These are phyloP conservation scores for Apiospora aurea DNA, from an alignment of 2,329 filamentous ascomycete genomes.

Conservation along the genomic window DNA sequence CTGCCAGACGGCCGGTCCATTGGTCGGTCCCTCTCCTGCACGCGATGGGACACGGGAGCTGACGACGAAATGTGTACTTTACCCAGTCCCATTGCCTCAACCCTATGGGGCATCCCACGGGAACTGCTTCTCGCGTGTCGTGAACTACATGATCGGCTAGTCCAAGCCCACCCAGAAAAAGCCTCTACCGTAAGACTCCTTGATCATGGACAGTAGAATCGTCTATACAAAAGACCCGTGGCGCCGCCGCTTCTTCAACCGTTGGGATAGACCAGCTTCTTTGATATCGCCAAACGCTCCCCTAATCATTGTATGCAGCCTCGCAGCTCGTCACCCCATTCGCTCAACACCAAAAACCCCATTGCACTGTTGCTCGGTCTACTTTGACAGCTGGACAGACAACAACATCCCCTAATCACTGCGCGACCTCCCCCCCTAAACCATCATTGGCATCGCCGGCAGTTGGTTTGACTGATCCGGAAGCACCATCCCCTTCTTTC, in stretches of 20 bases:
- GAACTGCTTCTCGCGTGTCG: slow-evolving; percentile 10
- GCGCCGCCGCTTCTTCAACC: slow-evolving; percentile 17
- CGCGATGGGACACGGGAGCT: slow-evolving; percentile 6
- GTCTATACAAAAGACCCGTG: slow-evolving; percentile 23
- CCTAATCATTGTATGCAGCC: slow-evolving; percentile 16
- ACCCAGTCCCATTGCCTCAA: background rate
- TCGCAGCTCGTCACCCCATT: slow-evolving; percentile 3
- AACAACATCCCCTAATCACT: slow-evolving; percentile 13
- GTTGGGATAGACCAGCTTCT: background rate
- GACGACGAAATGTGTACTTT: background rate
- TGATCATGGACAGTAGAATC: slow-evolving; percentile 7
- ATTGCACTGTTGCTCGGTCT: background rate
- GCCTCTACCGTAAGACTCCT: slow-evolving; percentile 5
- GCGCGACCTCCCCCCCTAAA: slow-evolving; percentile 25
- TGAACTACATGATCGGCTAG: slow-evolving; percentile 16
- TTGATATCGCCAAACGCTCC: slow-evolving; percentile 9
- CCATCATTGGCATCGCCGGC: background rate
- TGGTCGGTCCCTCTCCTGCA: slow-evolving; percentile 17
- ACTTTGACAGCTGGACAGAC: slow-evolving; percentile 20
- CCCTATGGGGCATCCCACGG: slow-evolving; percentile 11
- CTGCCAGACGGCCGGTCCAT: slow-evolving; percentile 4
- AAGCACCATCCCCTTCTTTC: background rate
- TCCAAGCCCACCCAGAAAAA: background rate
- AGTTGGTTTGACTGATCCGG: background rate
- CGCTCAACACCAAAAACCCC: slow-evolving; percentile 22